Evolutionary conservation across 192 early-diverging fungal genomes (phyloP), one percentile per base, ranked within the genome.

Genomic region (Mortierella hygrophila): DNA sequence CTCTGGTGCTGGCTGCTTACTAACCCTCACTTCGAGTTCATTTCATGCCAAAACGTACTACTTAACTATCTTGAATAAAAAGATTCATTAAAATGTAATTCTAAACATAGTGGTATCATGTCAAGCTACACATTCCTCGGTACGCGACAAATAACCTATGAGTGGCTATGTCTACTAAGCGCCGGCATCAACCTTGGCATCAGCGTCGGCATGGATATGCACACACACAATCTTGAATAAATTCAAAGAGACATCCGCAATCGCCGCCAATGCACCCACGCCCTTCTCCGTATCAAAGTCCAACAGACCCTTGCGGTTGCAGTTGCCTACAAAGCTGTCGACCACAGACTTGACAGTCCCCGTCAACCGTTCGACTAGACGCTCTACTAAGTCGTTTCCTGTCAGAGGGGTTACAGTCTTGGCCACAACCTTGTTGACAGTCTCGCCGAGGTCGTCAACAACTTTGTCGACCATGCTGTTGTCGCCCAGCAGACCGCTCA

Each of bases 251-350:
- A 77, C 42, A 46, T 69, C 46, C n/a, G 32, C 21, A n/a, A 77
- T 69, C 40, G 76, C 76, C 18, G 15, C 65, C 65, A 77, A 18
- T 16, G 65, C 29, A 0, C 76, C 76, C 5, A 77, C 76, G 5
- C 65, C 76, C 29, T 41, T 21, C 29, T 77, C 76, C 26, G 76
- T 77, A 69, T 77, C 76, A 63, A 77, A 77, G 44, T 78, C 77
- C 38, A 78, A 49, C 29, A 78, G 21, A 0, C 77, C 77, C 46
- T 78, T 78, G 4, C 77, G 77, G 46, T 78, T 70, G 21, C 77
- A 78, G 23, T 78, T 70, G 68, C 68, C 13, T 35, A 78, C 77
- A 71, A 78, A 78, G 52, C 77, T 70, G n/a, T 78, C 77, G 21
- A 78, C 77, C 46, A 78, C 69, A 35, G n/a, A 71, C 68, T 70